Evolutionary conservation across 495 filamentous ascomycete genomes (phyloP).

Genomic region (Aspergillus homomorphus): DNA sequence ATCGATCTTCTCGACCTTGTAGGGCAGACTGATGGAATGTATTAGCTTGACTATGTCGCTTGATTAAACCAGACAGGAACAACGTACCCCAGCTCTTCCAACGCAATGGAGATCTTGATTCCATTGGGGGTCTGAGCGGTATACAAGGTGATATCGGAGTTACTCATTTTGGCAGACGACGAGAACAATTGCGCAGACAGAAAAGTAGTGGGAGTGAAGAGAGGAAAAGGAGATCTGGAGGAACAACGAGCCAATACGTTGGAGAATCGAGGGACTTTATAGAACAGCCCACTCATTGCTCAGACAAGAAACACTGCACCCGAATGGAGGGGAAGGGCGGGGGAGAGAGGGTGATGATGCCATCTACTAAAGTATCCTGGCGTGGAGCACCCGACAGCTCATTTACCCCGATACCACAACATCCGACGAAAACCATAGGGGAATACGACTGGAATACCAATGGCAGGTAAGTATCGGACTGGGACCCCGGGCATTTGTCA

Average conservation of each 20-base stretch:
- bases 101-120: slow-evolving; percentile 76
- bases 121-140: slow-evolving; percentile 54
- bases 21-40: slow-evolving; percentile 44
- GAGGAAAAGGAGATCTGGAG: background rate
- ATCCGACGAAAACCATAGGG: background rate
- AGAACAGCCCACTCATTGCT: slow-evolving; percentile 4
- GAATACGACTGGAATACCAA: background rate
- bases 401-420: background rate
- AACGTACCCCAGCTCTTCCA: slow-evolving; percentile 83
- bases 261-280: background rate
- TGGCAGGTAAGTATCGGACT: background rate
- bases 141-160: slow-evolving; percentile 48
- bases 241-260: background rate
- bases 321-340: background rate
- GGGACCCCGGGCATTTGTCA: background rate
- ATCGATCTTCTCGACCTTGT: slow-evolving; percentile 64
- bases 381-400: too few species aligned
- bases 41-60: slow-evolving; percentile 14
- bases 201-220: background rate
- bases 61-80: background rate
- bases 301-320: too few species aligned
- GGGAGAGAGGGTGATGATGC: slow-evolving; percentile 2
- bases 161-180: slow-evolving; percentile 24
- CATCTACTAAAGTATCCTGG: background rate
- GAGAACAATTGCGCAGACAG: background rate